Evolutionary conservation across 2,329 filamentous ascomycete species (phyloP).

Genomic region (Sporothrix mexicana): DNA sequence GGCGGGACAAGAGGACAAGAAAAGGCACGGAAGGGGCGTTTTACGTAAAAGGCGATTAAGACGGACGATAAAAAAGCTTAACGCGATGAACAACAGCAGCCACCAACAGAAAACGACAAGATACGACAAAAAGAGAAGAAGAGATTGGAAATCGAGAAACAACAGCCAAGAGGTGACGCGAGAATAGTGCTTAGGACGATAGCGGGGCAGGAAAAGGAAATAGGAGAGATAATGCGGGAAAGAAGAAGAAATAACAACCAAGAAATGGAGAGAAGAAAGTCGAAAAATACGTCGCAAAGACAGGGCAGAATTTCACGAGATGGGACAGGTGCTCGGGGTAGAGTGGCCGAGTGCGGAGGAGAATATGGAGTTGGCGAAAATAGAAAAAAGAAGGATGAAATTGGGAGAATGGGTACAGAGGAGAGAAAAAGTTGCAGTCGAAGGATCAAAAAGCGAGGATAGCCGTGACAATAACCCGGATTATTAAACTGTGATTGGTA

Average conservation of each 20-base stretch:
- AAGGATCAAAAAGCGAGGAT: background rate
- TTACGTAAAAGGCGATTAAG: background rate
- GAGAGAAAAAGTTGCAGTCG: background rate
- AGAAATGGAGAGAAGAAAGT: background rate
- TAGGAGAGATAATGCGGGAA: background rate
- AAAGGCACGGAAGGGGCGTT: no score
- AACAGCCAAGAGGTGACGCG: no score
- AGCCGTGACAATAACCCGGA: background rate
- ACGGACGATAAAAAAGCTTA: background rate
- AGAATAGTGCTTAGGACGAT: no score
- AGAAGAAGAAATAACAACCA: background rate
- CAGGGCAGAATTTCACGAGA: background rate
- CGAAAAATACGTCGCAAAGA: background rate
- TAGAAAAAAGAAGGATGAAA: background rate
- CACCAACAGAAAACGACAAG: constrained; percentile 26
- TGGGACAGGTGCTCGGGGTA: background rate
- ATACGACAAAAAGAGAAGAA: background rate
- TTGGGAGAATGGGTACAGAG: background rate
- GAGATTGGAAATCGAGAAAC: background rate
- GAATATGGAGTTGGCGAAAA: background rate
- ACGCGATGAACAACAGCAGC: constrained; percentile 25
- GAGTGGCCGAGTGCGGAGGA: constrained; percentile 13
- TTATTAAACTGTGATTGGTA: no score
- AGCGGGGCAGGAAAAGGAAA: background rate
- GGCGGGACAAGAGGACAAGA: no score